Percentiles rank a stretch among this genome's conserved stretches.
Conservation (phyloP, 306 rosid species). For the Vigna reflexopilosa region DNA sequence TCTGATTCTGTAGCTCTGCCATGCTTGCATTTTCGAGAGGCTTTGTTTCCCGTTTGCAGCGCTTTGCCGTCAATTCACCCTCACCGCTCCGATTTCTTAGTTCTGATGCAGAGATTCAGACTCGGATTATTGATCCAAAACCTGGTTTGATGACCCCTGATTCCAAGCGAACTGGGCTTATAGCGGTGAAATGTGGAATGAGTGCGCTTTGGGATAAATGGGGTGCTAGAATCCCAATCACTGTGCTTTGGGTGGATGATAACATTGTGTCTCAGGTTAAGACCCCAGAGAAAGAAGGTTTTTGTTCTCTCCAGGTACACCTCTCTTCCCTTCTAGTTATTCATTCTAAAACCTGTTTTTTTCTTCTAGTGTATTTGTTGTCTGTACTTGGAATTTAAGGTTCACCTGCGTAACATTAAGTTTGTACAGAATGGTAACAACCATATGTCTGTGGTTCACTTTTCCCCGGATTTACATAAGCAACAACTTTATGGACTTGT, state of each 20-base stretch:
- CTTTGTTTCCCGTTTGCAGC: conserved; percentile 65
- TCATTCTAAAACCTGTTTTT: not conserved
- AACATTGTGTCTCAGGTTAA: conserved; percentile 95
- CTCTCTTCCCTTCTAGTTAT: conserved; percentile 3
- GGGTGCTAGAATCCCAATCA: conserved; percentile 90
- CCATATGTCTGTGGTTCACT: not conserved
- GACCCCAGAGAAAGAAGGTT: conserved; percentile 81
- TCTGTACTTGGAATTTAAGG: too few relatives aligned
- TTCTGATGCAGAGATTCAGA: conserved; percentile 53
- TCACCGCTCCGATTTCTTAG: conserved; percentile 38
- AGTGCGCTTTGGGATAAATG: conserved; percentile 95
- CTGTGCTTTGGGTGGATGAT: conserved; percentile 92
- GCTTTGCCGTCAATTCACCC: conserved; percentile 41
- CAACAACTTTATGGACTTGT: not conserved
- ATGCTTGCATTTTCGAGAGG: conserved; percentile 81
- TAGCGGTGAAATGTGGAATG: conserved; percentile 97
- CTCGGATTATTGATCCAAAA: conserved; percentile 59
- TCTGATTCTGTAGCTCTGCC: conserved; percentile 33
- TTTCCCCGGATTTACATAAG: not conserved
- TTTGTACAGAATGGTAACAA: not conserved
- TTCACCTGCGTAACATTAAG: not conserved
- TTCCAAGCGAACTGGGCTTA: conserved; percentile 82
- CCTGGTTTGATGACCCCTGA: conserved; percentile 60
- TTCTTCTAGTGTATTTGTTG: not conserved
- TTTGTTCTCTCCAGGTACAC: conserved; percentile 78